Evolutionary conservation across 202 grass and related monocot genomes (phyloP).

Genomic region (Hordeum pubiflorum): DNA sequence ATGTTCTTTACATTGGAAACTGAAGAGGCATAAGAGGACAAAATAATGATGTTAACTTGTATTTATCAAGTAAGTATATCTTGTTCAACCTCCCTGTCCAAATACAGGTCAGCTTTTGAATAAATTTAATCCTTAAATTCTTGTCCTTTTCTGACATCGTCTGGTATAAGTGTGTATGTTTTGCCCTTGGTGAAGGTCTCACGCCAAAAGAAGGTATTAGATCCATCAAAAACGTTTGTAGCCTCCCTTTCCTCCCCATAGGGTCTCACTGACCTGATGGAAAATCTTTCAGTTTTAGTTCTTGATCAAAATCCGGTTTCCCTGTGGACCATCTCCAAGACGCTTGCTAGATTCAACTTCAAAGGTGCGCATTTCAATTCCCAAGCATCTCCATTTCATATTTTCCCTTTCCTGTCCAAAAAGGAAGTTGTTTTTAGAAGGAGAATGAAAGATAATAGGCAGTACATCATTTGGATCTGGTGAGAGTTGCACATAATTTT

Average conservation of each 20-base stretch:
- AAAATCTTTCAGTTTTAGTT: slow-evolving; percentile 18
- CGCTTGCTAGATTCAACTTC: slow-evolving; percentile 3
- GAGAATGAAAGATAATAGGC: neutral
- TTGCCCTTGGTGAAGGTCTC: neutral
- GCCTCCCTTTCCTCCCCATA: neutral
- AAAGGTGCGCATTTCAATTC: slow-evolving; percentile 10
- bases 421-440: slow-evolving; percentile 6
- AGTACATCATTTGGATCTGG: neutral
- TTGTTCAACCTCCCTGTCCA: neutral
- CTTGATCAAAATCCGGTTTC: slow-evolving; percentile 13
- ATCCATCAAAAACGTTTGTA: neutral
- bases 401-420: neutral
- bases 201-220: neutral
- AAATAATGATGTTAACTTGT: neutral
- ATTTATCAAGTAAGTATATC: neutral
- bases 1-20: neutral
- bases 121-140: neutral
- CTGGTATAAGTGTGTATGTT: neutral
- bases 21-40: neutral
- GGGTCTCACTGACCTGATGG: slow-evolving; percentile 7
- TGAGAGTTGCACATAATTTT: neutral
- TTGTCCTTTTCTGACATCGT: slow-evolving; percentile 21
- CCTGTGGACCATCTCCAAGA: neutral
- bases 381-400: neutral
- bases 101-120: neutral